Conservation (phyloP, 257 asterid genomes). For the Thymus quinquecostatus region DNA sequence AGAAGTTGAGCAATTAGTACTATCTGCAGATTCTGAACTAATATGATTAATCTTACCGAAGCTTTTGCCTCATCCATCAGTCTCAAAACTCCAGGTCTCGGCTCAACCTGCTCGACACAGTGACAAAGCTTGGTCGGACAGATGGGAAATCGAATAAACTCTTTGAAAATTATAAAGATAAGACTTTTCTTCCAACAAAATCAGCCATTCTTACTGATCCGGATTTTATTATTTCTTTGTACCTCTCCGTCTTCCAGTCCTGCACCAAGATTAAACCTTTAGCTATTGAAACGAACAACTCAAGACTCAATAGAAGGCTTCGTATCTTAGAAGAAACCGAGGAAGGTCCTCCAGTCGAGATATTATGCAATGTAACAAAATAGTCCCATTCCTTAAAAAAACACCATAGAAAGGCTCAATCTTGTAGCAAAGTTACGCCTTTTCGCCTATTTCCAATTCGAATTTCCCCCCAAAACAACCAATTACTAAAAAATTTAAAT, state of each 20-base stretch:
- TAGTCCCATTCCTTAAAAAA: background rate
- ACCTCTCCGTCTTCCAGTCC: slow-evolving; percentile 99
- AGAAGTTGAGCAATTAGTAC: background rate
- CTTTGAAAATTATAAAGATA: background rate
- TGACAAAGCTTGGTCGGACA: background rate
- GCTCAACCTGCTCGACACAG: slow-evolving; percentile 70
- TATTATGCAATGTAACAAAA: background rate
- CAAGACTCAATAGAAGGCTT: slow-evolving; percentile 6
- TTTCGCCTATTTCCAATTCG: background rate
- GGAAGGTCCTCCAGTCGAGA: background rate
- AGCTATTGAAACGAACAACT: slow-evolving; percentile 20
- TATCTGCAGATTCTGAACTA: slow-evolving; percentile 16
- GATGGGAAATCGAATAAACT: background rate
- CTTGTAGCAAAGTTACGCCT: background rate
- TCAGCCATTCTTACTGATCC: slow-evolving; percentile 67
- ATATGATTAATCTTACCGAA: slow-evolving; percentile 64
- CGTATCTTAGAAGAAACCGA: slow-evolving; percentile 6
- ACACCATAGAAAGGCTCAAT: background rate
- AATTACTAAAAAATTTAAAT: background rate
- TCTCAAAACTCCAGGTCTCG: slow-evolving; percentile 95
- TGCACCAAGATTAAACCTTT: slow-evolving; percentile 37
- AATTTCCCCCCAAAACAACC: background rate
- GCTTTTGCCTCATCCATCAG: slow-evolving; percentile 97
- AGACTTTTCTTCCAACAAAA: slow-evolving; percentile 1
- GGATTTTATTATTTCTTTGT: slow-evolving; percentile 88